Evolutionary conservation across 495 filamentous ascomycete species (phyloP), one percentile per base, ranked within the genome.

Genomic region (Jackrogersella multiformis): DNA sequence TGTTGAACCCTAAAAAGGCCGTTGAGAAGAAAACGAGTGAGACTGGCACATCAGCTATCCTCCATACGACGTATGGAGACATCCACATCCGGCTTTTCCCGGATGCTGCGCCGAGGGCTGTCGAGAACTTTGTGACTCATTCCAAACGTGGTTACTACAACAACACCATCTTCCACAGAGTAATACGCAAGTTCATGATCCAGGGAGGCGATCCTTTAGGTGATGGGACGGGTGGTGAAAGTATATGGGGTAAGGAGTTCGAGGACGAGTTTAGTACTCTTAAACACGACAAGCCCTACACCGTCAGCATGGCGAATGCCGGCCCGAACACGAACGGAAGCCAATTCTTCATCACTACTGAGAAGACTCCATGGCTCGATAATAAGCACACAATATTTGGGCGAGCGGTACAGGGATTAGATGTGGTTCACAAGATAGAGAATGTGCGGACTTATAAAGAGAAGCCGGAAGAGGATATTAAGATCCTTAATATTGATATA

Each of bases 181-280:
- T 99, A 5, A 97, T 99, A 72, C 87, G 90, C 61, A 98, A 98
- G 74, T 99, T 99, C 79, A 99, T 99, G 95, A 97, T 99, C 58
- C 87, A 92, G 73, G 87, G 93, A 49, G 95, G 95, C 35, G 95
- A 99, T 74, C 96, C 96, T 0, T 78, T 97, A 2, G 95, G 95
- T 10, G 94, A 99, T 71, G 95, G 95, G 2, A 98, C 94, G 0
- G 95, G 95, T 16, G 95, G 95, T 21, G 94, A 98, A 79, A 92
- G 89, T 67, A 98, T 99, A 76, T 98, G 96, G 95, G 95, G 94
- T 13, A 88, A 84, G 12, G 93, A 97, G 73, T 99, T 99, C 75
- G 91, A 90, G 73, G 95, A 98, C 74, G 95, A 99, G 72, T 97
- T 99, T 72, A 92, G 91, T 42, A 90, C 85, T 7, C 78, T 98